Evolutionary conservation across 1,284 basidiomycete genomes (phyloP), one percentile per base, ranked within the genome.

Genomic region (Cystobasidium slooffiae): DNA sequence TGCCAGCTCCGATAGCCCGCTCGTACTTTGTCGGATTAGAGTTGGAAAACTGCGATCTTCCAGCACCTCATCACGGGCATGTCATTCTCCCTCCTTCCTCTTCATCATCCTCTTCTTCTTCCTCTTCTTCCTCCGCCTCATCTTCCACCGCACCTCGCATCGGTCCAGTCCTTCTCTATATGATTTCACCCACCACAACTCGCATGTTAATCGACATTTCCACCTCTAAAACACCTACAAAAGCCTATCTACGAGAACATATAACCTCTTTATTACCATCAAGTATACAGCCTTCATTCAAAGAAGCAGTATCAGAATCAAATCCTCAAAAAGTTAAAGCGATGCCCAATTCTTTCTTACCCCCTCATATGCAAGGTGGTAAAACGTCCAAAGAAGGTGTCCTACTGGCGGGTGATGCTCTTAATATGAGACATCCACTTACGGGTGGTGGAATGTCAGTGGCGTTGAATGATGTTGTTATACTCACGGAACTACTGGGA

Each of bases 371-470:
- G 80, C 97, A 98, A 81, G 92, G 91, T 12, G 77, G 78, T 6
- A 65, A 22, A n/a, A 52, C 46, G 22, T 53, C 62, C 18, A 78
- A 89, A 76, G 85, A 88, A 68, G 94, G 95, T 22, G 89, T 90
- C 8, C 86, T 99, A 76, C 87, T 99, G 72, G 86, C 97, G 52
- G 97, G 97, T 5, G 97, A 99, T 82, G 90, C 96, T 0, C 96
- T 94, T 91, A 99, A 99, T 82, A 99, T 99, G 95, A 91, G 97
- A 0, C 97, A 99, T 83, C 96, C 97, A 0, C 86, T 99, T 12
- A 99, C 96, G 0, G 97, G 97, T 10, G 96, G 93, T 20, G 94
- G 94, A 6, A 97, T 97, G 94, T 94, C 93, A 0, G 94, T 96
- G 55, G 93, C 93, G 1, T 85, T 97, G 72, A 87, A 89, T 80